Evolutionary conservation across 768 basidiomycete genomes (phyloP).

Genomic region (Rhizopogon sp.): DNA sequence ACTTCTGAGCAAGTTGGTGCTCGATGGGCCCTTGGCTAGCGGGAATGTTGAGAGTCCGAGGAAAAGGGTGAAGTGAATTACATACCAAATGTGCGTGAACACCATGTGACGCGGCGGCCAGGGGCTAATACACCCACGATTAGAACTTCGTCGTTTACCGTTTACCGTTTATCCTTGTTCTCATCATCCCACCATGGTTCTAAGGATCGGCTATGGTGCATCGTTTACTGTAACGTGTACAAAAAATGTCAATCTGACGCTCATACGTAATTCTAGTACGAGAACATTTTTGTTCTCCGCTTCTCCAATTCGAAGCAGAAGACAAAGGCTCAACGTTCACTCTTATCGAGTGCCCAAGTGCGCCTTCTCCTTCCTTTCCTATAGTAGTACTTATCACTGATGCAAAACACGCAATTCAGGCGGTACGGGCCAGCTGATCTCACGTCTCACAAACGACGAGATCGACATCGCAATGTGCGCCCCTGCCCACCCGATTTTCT

Average conservation of each 20-base stretch:
- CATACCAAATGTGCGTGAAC: too few relatives aligned
- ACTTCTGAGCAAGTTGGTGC: too few relatives aligned
- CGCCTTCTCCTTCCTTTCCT: conserved; percentile 9
- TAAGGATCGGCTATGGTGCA: conserved; percentile 29
- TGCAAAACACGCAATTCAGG: conserved; percentile 34
- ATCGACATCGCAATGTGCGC: conserved; percentile 80
- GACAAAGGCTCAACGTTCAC: conserved; percentile 73
- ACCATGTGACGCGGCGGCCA: too few relatives aligned
- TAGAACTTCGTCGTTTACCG: too few relatives aligned
- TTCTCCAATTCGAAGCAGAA: conserved; percentile 75
- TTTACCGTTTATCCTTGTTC: too few relatives aligned
- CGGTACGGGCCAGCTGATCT: conserved; percentile 82
- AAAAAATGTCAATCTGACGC: neutral
- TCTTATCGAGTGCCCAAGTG: conserved; percentile 87
- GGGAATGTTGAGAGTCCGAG: too few relatives aligned
- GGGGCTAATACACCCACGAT: too few relatives aligned
- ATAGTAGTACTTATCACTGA: too few relatives aligned
- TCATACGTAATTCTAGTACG: conserved; percentile 41
- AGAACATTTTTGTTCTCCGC: conserved; percentile 89
- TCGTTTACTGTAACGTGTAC: neutral
- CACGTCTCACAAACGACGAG: conserved; percentile 65
- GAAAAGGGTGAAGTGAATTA: too few relatives aligned
- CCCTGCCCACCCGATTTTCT: neutral
- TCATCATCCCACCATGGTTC: conserved; percentile 14
- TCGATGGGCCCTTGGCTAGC: too few relatives aligned